Evolutionary conservation across 2,329 filamentous ascomycete genomes (phyloP).

Genomic region (Colletotrichum siamense): DNA sequence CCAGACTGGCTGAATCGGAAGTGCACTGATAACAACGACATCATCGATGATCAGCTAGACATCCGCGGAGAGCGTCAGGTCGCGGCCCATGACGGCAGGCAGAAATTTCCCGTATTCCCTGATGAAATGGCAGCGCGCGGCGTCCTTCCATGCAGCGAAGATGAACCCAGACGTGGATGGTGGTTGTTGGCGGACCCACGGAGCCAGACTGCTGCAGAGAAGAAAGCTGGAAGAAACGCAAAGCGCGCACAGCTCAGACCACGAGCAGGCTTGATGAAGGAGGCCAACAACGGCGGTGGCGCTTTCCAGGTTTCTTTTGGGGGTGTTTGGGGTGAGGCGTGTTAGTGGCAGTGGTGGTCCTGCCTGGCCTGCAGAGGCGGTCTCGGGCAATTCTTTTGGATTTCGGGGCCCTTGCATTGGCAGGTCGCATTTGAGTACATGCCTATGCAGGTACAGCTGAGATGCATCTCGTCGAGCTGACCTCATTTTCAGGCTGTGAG

Average conservation of each 20-base stretch:
- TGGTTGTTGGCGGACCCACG: neutral
- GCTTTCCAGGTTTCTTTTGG: neutral
- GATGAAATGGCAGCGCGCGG: neutral
- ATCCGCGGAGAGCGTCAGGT: neutral
- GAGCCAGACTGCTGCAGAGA: neutral
- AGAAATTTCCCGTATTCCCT: neutral
- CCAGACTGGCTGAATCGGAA: neutral
- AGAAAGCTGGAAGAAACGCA: neutral
- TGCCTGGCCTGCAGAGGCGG: neutral
- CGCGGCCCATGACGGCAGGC: neutral
- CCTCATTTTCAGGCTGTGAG: neutral
- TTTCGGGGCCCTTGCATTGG: neutral
- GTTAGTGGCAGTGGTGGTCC: neutral
- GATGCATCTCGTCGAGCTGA: neutral
- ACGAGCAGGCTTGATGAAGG: neutral
- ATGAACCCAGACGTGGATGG: neutral
- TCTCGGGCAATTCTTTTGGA: neutral
- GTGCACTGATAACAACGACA: neutral
- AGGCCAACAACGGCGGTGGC: neutral
- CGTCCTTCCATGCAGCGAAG: neutral
- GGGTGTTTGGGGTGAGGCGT: neutral
- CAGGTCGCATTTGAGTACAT: neutral
- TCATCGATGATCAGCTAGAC: neutral
- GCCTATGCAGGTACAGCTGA: neutral
- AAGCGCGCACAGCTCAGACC: neutral